Evolutionary conservation across 768 basidiomycete species (phyloP).

Genomic region (Thelephora ganbajun): DNA sequence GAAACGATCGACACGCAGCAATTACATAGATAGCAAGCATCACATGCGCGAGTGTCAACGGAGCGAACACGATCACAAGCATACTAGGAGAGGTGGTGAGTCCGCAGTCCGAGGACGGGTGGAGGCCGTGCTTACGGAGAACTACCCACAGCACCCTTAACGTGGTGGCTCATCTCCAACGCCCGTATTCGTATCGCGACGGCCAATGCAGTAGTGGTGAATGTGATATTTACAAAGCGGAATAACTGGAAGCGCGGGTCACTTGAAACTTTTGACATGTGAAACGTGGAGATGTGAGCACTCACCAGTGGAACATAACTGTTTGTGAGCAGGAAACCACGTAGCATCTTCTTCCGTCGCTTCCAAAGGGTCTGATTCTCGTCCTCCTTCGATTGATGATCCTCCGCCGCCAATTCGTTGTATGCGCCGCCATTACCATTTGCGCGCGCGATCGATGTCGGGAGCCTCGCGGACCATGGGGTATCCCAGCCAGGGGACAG

Average conservation of each 20-base stretch:
- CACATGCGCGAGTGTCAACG: conserved; percentile 73
- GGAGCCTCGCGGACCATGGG: conserved; percentile 43
- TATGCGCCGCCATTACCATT: background rate
- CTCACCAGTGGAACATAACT: conserved; percentile 68
- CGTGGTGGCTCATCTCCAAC: conserved; percentile 32
- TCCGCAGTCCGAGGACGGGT: background rate
- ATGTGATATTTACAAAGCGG: conserved; percentile 71
- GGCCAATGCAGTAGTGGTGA: conserved; percentile 67
- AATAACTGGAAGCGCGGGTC: conserved; percentile 41
- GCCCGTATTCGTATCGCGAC: conserved; percentile 64
- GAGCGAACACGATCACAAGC: conserved; percentile 76
- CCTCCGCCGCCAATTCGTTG: conserved; percentile 6
- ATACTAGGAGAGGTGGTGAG: conserved; percentile 28
- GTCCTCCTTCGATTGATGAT: conserved; percentile 6
- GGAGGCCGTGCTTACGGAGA: conserved; percentile 44
- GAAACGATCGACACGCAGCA: conserved; percentile 4
- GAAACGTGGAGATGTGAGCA: conserved; percentile 4
- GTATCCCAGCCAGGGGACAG: conserved; percentile 54
- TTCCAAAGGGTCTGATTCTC: conserved; percentile 14
- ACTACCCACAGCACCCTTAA: conserved; percentile 66
- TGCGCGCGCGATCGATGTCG: conserved; percentile 1
- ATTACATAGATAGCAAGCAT: conserved; percentile 72
- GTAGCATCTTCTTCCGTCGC: conserved; percentile 32
- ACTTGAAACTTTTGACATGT: conserved; percentile 2
- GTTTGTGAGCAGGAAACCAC: conserved; percentile 59